Percentiles rank a stretch among this genome's conserved stretches.
Conservation (phyloP, 2,329 filamentous ascomycete genomes). For the Xylariaceae sp. region DNA sequence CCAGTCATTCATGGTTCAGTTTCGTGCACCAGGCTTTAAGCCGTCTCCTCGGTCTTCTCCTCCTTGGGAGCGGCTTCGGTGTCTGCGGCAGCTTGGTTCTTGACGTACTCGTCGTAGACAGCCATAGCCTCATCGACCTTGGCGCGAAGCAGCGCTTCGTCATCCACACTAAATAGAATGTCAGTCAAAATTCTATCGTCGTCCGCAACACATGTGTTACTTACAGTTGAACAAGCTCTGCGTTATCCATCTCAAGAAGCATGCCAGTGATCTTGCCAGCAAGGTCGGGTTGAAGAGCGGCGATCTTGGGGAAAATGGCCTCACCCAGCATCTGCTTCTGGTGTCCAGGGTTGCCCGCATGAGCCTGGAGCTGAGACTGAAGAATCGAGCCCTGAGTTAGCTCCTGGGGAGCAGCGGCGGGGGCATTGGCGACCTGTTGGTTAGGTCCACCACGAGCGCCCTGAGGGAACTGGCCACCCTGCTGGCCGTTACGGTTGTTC, state of each 20-base stretch:
- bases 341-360: conserved; percentile 55
- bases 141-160: conserved; percentile 79
- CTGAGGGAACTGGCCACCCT: conserved; percentile 40
- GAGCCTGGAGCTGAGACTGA: conserved; percentile 53
- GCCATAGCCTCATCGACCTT: conserved; percentile 97
- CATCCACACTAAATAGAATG: conserved; percentile 64
- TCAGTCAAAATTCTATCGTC: conserved; percentile 17
- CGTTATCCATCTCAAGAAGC: conserved; percentile 98
- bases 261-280: conserved; percentile 99
- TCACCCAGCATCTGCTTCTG: conserved; percentile 99
- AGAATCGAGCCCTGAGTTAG: conserved; percentile 42
- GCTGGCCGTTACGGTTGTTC: conserved; percentile 40
- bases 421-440: conserved; percentile 36
- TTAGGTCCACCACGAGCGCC: conserved; percentile 42
- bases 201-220: conserved; percentile 38
- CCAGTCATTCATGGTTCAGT: conserved; percentile 12
- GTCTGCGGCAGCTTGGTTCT: conserved; percentile 56
- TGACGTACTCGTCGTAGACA: conserved; percentile 98
- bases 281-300: conserved; percentile 86
- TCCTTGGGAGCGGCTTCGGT: conserved; percentile 44
- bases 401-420: conserved; percentile 33
- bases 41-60: conserved; percentile 49
- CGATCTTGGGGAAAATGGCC: conserved; percentile 97
- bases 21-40: conserved; percentile 34
- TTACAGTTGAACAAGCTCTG: conserved; percentile 91